A percentile compares a stretch with the other conserved stretches of the same genome.
phyloP scores from a whole-genome alignment of 148 eudicot species.

The Fagopyrum tataricum region DNA sequence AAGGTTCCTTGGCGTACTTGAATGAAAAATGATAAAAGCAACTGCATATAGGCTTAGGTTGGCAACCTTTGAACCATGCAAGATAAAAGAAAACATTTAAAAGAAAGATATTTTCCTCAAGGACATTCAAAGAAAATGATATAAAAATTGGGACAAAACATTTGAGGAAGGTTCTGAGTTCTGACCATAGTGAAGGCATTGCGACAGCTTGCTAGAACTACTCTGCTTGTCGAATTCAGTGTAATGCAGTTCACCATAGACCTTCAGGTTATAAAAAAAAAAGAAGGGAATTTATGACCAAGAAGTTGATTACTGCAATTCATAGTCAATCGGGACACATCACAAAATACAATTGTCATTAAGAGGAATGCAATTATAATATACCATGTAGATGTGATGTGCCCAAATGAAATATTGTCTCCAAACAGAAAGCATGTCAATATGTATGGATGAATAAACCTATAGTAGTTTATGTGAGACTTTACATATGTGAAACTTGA shows the following conservation, averaged over 20 bases:
- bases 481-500: constrained; percentile 96
- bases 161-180: constrained; percentile 4
- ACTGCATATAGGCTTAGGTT: constrained; percentile 77
- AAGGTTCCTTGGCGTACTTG: constrained; percentile 36
- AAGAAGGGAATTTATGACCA: background rate
- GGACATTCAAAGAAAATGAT: constrained; percentile 5
- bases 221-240: constrained; percentile 81
- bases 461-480: background rate
- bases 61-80: constrained; percentile 54
- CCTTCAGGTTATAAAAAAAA: constrained; percentile 32
- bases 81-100: too few species aligned
- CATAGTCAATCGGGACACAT: background rate
- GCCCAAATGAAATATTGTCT: background rate
- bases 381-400: background rate
- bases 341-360: background rate
- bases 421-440: background rate
- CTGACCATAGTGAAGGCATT: constrained; percentile 95
- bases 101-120: constrained; percentile 8
- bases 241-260: constrained; percentile 98
- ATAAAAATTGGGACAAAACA: background rate
- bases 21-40: constrained; percentile 62
- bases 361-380: background rate
- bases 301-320: background rate
- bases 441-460: background rate
- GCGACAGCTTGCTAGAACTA: constrained; percentile 82